Percentiles rank a stretch among this genome's conserved stretches.
Conservation (phyloP, 2,329 filamentous ascomycete species). For the Erysiphe pulchra region DNA sequence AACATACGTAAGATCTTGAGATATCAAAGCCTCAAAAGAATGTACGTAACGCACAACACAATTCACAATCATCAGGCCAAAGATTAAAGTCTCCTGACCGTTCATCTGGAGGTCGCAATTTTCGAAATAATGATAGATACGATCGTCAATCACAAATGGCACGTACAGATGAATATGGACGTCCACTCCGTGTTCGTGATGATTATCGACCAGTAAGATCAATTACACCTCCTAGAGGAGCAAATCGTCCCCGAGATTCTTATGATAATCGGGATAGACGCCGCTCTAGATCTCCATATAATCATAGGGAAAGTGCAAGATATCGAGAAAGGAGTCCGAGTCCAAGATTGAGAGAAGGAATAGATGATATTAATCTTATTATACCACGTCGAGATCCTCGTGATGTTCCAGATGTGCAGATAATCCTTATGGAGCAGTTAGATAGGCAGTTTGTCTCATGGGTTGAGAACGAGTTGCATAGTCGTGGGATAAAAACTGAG, state of each 20-base stretch:
- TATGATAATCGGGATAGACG: conserved; percentile 17
- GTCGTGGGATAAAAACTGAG: conserved; percentile 46
- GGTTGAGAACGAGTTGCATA: conserved; percentile 52
- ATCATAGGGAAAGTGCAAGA: conserved; percentile 20
- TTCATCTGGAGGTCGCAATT: conserved; percentile 18
- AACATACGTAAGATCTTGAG: conserved; percentile 40
- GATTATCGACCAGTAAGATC: conserved; percentile 38
- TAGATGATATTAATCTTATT: conserved; percentile 36
- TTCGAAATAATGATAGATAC: conserved; percentile 14
- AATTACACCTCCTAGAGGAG: conserved; percentile 27
- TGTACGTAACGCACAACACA: conserved; percentile 26
- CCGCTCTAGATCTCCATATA: conserved; percentile 40
- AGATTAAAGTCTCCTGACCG: conserved; percentile 40
- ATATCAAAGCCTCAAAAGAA: conserved; percentile 73
- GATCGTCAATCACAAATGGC: conserved; percentile 14
- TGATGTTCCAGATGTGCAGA: conserved; percentile 71
- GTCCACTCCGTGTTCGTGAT: conserved; percentile 28
- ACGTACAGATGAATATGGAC: conserved; percentile 13
- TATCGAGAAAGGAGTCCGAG: conserved; percentile 48
- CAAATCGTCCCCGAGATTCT: conserved; percentile 23
- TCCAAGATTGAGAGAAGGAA: conserved; percentile 27
- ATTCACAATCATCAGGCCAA: conserved; percentile 12
- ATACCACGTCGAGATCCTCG: conserved; percentile 47
- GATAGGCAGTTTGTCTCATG: conserved; percentile 59
- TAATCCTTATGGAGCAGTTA: conserved; percentile 57